A percentile compares a stretch with the other conserved stretches of the same genome.
phyloP scores from a whole-genome alignment of 108 stramenopile species.

The Stephanodiscus triporus region DNA sequence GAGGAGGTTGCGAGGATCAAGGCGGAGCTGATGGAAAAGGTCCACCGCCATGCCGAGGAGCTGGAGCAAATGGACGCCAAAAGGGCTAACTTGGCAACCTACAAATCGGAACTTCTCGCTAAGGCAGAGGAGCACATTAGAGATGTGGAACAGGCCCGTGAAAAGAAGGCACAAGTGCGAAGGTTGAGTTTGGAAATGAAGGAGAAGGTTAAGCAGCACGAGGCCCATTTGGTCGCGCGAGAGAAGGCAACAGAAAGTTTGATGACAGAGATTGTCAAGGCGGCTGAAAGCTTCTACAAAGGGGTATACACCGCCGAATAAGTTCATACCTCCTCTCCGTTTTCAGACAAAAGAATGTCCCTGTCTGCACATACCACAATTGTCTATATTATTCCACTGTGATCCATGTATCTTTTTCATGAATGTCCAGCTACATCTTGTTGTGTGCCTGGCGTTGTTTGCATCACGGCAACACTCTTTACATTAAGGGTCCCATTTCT shows the following conservation, averaged over 20 bases:
- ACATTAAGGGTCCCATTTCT: no score
- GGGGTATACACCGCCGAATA: neutral
- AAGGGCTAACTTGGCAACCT: constrained; percentile 33
- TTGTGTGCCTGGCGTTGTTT: no score
- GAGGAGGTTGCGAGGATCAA: constrained; percentile 49
- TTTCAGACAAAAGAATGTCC: no score
- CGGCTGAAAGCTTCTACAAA: constrained; percentile 22
- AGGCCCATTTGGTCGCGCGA: constrained; percentile 39
- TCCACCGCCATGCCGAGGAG: constrained; percentile 47
- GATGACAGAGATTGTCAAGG: constrained; percentile 39
- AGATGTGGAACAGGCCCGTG: constrained; percentile 38
- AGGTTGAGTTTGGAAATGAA: constrained; percentile 41
- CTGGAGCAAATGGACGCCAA: constrained; percentile 50
- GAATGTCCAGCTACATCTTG: no score
- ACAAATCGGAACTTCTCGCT: constrained; percentile 48
- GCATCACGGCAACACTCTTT: no score
- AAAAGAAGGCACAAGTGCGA: constrained; percentile 40
- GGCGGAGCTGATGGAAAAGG: constrained; percentile 47
- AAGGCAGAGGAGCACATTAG: constrained; percentile 47
- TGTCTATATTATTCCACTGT: no score
- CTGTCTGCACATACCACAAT: no score
- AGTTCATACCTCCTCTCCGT: no score
- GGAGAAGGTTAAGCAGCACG: constrained; percentile 28
- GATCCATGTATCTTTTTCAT: no score
- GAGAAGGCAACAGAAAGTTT: constrained; percentile 27